These are phyloP conservation scores for Aspergillus cavernicola DNA, from an alignment of 495 filamentous ascomycete genomes.

Conservation along the genomic window DNA sequence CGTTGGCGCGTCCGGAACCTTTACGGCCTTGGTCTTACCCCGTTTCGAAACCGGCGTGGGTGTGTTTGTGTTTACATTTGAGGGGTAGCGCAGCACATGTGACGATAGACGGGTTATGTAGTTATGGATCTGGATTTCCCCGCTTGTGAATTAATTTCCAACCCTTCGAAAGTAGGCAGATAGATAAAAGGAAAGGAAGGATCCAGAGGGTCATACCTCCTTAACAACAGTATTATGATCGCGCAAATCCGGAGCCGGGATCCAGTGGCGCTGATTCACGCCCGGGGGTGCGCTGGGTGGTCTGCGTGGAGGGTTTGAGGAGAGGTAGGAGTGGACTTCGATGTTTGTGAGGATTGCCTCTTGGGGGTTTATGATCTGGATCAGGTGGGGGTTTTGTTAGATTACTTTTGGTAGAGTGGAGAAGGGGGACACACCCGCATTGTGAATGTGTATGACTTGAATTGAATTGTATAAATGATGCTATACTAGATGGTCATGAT, in stretches of 20 bases:
- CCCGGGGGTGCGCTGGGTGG: constrained; percentile 36
- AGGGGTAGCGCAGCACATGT: constrained; percentile 35
- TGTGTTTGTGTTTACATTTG: too few species aligned
- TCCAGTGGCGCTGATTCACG: constrained; percentile 34
- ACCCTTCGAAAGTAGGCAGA: too few species aligned
- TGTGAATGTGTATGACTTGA: not conserved
- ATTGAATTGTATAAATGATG: too few species aligned
- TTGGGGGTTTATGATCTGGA: constrained; percentile 59
- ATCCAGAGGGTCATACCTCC: constrained; percentile 39
- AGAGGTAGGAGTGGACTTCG: constrained; percentile 59
- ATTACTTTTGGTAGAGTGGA: not conserved
- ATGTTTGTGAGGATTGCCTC: constrained; percentile 60
- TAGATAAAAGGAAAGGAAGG: not conserved
- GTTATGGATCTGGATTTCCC: constrained; percentile 37
- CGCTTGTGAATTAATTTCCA: too few species aligned
- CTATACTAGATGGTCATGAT: not conserved
- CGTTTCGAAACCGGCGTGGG: constrained; percentile 25
- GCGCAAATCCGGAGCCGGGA: constrained; percentile 40
- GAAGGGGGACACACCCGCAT: constrained; percentile 2
- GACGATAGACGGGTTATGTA: constrained; percentile 40
- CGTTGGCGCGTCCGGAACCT: constrained; percentile 13
- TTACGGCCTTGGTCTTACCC: constrained; percentile 16
- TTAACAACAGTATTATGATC: constrained; percentile 51
- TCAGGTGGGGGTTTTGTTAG: constrained; percentile 6
- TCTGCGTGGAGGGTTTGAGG: constrained; percentile 42